Evolutionary conservation across 305 asterid genomes (phyloP).

Genomic region (Fraxinus xanthoxyloides): DNA sequence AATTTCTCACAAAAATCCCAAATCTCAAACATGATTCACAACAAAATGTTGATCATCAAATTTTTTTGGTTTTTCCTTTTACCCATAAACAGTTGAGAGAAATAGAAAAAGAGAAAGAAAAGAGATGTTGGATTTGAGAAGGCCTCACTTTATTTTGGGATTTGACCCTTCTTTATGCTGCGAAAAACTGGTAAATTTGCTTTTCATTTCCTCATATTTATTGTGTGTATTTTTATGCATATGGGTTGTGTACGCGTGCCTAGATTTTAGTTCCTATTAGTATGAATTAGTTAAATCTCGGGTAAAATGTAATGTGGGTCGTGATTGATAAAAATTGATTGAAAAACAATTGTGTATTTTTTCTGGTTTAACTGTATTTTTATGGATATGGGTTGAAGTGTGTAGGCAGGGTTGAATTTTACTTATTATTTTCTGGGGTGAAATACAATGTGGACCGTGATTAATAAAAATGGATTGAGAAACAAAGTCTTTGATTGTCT

Average conservation of each 20-base stretch:
- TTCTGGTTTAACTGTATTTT: not conserved
- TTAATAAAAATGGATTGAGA: conserved; percentile 4
- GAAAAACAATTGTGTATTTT: not conserved
- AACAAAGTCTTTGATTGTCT: not conserved
- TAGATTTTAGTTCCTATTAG: not conserved
- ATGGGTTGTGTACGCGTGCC: not conserved
- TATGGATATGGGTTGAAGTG: not conserved
- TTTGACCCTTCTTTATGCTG: conserved; percentile 66
- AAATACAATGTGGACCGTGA: conserved; percentile 24
- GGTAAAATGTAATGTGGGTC: conserved; percentile 27
- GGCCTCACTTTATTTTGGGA: conserved; percentile 74
- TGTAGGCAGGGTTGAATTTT: not conserved
- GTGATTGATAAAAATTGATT: not conserved
- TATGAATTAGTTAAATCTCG: conserved; percentile 1
- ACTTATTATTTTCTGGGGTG: not conserved
- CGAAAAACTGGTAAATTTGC: conserved; percentile 56
- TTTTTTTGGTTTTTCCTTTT: conserved; percentile 18
- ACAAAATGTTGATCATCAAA: conserved; percentile 22
- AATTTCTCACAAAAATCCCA: not conserved
- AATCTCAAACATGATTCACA: conserved; percentile 17
- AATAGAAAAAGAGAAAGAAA: conserved; percentile 23
- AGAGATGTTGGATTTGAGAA: conserved; percentile 47
- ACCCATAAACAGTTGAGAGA: conserved; percentile 11
- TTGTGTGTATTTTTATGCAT: not conserved
- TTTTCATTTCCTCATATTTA: not conserved